Conservation (phyloP, 768 basidiomycete genomes). For the Mycena sanguinolenta region DNA sequence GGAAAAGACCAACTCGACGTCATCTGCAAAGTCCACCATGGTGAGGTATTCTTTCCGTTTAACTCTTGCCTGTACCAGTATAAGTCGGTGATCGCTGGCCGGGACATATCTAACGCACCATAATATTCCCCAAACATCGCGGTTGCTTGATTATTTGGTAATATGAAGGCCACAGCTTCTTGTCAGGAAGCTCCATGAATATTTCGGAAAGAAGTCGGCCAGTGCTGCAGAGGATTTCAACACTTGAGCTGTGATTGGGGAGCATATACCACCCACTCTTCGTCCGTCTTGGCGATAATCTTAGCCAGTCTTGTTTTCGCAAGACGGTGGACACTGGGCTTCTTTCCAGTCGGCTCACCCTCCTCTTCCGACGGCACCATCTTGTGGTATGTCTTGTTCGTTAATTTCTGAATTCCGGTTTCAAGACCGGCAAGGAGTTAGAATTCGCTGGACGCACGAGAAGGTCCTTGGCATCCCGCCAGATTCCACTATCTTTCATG, state of each 20-base stretch:
- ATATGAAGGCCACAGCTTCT: slow-evolving; percentile 83
- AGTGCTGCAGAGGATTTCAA: slow-evolving; percentile 50
- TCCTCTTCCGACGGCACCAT: slow-evolving; percentile 58
- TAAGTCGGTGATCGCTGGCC: slow-evolving; percentile 7
- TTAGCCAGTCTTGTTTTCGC: slow-evolving; percentile 81
- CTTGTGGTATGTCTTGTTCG: slow-evolving; percentile 62
- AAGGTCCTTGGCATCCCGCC: slow-evolving; percentile 84
- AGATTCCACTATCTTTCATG: slow-evolving; percentile 82
- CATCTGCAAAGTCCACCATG: slow-evolving; percentile 80
- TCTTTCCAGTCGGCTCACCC: slow-evolving; percentile 57
- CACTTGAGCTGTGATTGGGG: slow-evolving; percentile 8
- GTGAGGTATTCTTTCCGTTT: slow-evolving; percentile 83
- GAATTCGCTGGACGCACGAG: slow-evolving; percentile 63
- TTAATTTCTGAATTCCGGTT: slow-evolving; percentile 57
- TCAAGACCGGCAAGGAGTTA: slow-evolving; percentile 11
- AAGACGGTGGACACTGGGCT: slow-evolving; percentile 74
- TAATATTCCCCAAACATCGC: slow-evolving; percentile 82
- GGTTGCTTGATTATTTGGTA: slow-evolving; percentile 86
- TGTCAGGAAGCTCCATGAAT: slow-evolving; percentile 89
- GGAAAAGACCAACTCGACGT: slow-evolving; percentile 90
- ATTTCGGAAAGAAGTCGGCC: slow-evolving; percentile 77
- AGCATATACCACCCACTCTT: slow-evolving; percentile 62
- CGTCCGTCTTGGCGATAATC: slow-evolving; percentile 78
- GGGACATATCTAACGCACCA: slow-evolving; percentile 62
- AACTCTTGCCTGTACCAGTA: slow-evolving; percentile 74